phyloP scores from a whole-genome alignment of 2,329 filamentous ascomycete species.

The Diaporthe australafricana region DNA sequence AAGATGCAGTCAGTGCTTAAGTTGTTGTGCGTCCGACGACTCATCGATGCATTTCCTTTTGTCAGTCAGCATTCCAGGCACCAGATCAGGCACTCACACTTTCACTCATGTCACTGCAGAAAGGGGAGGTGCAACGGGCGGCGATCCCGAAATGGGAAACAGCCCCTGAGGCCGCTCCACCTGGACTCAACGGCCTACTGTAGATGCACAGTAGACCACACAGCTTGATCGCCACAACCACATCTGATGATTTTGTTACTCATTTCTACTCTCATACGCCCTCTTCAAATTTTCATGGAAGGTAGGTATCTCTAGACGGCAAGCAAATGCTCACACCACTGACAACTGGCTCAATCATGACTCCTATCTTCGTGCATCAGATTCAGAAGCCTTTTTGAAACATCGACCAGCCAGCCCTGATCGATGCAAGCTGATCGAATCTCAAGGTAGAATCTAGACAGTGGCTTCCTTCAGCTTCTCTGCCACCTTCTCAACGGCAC shows the following conservation, averaged over 20 bases:
- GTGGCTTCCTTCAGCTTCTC: slow-evolving; percentile 45
- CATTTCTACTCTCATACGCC: not conserved
- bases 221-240: not conserved
- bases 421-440: not conserved
- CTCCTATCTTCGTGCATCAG: not conserved
- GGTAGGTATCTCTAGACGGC: slow-evolving; percentile 23
- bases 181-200: not conserved
- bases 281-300: slow-evolving; percentile 6
- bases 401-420: slow-evolving; percentile 7
- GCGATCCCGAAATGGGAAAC: slow-evolving; percentile 31
- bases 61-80: slow-evolving; percentile 14
- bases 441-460: slow-evolving; percentile 38
- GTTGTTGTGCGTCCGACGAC: not conserved
- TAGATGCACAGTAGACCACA: not conserved
- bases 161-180: slow-evolving; percentile 27
- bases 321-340: slow-evolving; percentile 8
- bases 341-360: not conserved
- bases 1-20: not conserved
- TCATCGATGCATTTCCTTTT: not conserved
- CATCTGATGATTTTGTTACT: not conserved
- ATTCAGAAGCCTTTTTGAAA: not conserved
- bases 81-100: not conserved
- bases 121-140: slow-evolving; percentile 7
- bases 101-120: not conserved
- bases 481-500: slow-evolving; percentile 41